Conservation (phyloP, 1,284 basidiomycete genomes). For the Bjerkandera adusta region DNA sequence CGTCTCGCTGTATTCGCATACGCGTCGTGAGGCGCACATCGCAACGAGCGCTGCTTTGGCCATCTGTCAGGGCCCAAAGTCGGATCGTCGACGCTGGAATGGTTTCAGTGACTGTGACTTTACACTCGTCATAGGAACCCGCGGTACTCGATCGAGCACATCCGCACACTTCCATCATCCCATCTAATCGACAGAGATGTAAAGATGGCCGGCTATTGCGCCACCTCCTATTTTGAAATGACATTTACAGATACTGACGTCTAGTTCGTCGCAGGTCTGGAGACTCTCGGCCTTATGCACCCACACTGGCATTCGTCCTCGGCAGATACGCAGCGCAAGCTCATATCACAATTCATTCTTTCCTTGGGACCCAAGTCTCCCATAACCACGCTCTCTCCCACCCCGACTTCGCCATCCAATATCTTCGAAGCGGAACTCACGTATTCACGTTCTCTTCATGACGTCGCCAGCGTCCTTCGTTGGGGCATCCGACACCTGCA, state of each 20-base stretch:
- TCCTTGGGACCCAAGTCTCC: conserved; percentile 50
- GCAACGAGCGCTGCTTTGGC: too few relatives aligned
- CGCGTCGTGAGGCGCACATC: too few relatives aligned
- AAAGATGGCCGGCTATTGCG: too few relatives aligned
- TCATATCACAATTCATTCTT: conserved; percentile 69
- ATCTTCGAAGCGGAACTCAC: conserved; percentile 62
- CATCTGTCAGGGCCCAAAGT: too few relatives aligned
- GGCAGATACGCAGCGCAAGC: conserved; percentile 58
- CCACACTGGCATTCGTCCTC: conserved; percentile 78
- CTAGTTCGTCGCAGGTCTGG: conserved; percentile 53
- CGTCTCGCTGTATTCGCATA: too few relatives aligned
- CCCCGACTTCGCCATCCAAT: conserved; percentile 40
- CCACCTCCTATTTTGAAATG: not conserved
- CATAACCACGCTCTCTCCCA: conserved; percentile 46
- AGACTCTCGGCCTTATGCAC: conserved; percentile 76
- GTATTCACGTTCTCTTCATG: conserved; percentile 65
- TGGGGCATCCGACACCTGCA: conserved; percentile 74
- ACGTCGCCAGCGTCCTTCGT: conserved; percentile 73
- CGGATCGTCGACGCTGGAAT: too few relatives aligned
- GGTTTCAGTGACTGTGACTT: too few relatives aligned
- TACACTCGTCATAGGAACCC: too few relatives aligned
- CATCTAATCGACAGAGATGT: too few relatives aligned
- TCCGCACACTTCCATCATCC: too few relatives aligned
- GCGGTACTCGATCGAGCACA: too few relatives aligned
- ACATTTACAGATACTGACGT: too few relatives aligned